A percentile compares a stretch with the other conserved stretches of the same genome.
phyloP scores from a whole-genome alignment of 2,329 filamentous ascomycete species.

The Clonostachys solani region DNA sequence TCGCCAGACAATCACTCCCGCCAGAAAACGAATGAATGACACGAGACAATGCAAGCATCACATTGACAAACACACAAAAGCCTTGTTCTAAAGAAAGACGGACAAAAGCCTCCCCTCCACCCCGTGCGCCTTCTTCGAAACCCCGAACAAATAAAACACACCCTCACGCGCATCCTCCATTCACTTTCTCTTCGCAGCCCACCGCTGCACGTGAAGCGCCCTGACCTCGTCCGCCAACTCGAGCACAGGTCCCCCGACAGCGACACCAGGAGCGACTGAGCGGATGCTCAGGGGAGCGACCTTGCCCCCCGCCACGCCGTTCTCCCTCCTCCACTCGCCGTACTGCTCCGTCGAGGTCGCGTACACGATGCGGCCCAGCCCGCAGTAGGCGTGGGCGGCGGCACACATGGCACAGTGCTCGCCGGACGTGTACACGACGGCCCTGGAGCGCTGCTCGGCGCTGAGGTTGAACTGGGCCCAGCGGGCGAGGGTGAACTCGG shows the following conservation, averaged over 20 bases:
- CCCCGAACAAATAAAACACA: too few species aligned
- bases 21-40: too few species aligned
- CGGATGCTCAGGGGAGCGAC: conserved; percentile 19
- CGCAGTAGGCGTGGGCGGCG: conserved; percentile 24
- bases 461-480: conserved; percentile 28
- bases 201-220: conserved; percentile 12
- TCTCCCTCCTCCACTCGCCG: conserved; percentile 17
- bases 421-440: conserved; percentile 27
- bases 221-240: conserved; percentile 20
- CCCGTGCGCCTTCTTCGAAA: too few species aligned
- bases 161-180: not conserved
- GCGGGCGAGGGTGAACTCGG: conserved; percentile 26
- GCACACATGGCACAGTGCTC: conserved; percentile 32
- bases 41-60: too few species aligned
- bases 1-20: too few species aligned
- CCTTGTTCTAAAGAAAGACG: too few species aligned
- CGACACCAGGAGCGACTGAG: conserved; percentile 18
- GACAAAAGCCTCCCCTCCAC: too few species aligned
- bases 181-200: not conserved
- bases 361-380: conserved; percentile 27
- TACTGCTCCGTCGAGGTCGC: conserved; percentile 20
- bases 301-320: conserved; percentile 8
- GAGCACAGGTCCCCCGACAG: conserved; percentile 19
- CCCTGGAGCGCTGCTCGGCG: conserved; percentile 30
- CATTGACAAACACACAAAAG: too few species aligned